A percentile compares a stretch with the other conserved stretches of the same genome.
These are phyloP conservation scores for Populus nigra DNA, from an alignment of 345 rosid genomes.

Conservation along the genomic window DNA sequence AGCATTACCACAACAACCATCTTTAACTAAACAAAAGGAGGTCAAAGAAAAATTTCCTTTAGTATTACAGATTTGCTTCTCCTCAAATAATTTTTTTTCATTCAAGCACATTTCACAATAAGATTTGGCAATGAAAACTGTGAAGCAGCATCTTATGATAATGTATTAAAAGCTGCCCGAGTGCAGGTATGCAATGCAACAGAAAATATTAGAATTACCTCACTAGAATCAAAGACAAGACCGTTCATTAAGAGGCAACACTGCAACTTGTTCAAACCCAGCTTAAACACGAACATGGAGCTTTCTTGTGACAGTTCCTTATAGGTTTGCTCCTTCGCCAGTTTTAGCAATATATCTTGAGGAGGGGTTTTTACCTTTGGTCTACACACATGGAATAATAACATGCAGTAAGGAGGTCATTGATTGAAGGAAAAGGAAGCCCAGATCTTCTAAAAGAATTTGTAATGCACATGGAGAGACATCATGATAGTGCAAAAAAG, in stretches of 20 bases:
- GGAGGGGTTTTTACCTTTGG: conserved; percentile 78
- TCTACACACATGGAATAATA: conserved; percentile 38
- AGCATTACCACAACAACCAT: too few species aligned
- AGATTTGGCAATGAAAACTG: too few species aligned
- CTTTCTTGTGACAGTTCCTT: conserved; percentile 62
- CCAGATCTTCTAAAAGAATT: neutral
- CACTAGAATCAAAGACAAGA: conserved; percentile 77
- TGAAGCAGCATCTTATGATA: too few species aligned
- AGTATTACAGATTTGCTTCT: neutral
- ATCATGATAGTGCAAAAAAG: neutral
- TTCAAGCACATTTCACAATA: neutral
- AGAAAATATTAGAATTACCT: conserved; percentile 47
- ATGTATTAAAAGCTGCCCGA: too few species aligned
- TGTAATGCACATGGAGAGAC: neutral
- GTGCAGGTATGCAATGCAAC: neutral
- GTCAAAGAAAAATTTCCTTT: neutral
- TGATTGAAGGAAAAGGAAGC: conserved; percentile 3
- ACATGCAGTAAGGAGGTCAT: neutral
- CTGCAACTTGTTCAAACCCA: conserved; percentile 72
- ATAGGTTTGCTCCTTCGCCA: conserved; percentile 65
- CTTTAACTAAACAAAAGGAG: too few species aligned
- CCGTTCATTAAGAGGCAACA: conserved; percentile 92
- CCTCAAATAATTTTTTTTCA: neutral
- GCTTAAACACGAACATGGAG: conserved; percentile 79
- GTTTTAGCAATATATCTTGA: conserved; percentile 75